phyloP scores from a whole-genome alignment of 768 basidiomycete genomes.

The Rickenella mellea region DNA sequence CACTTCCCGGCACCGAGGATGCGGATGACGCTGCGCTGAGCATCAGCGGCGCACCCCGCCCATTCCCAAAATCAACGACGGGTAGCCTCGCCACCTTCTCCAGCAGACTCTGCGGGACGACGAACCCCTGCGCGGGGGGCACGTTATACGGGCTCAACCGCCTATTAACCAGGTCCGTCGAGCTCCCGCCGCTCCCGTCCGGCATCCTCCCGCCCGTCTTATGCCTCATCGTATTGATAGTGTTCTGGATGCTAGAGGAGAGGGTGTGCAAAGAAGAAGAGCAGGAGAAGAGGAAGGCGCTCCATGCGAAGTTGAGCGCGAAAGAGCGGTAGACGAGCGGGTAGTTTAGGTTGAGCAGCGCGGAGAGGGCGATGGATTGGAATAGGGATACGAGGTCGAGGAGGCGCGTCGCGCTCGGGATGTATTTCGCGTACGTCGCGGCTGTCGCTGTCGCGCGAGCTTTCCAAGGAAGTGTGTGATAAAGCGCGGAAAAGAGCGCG shows the following conservation, averaged over 20 bases:
- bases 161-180: conserved; percentile 72
- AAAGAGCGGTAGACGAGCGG: conserved; percentile 76
- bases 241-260: conserved; percentile 50
- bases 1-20: conserved; percentile 18
- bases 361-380: conserved; percentile 76
- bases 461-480: conserved; percentile 42
- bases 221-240: conserved; percentile 77
- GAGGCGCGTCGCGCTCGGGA: too few relatives aligned
- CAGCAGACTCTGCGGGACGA: conserved; percentile 3
- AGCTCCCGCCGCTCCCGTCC: conserved; percentile 47
- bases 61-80: conserved; percentile 12
- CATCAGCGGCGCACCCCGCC: not conserved
- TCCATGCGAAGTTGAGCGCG: conserved; percentile 83
- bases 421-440: conserved; percentile 58
- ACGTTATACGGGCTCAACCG: conserved; percentile 72
- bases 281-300: conserved; percentile 60
- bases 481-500: conserved; percentile 6
- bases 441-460: conserved; percentile 48
- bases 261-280: conserved; percentile 31
- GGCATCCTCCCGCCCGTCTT: conserved; percentile 71
- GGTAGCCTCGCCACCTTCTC: conserved; percentile 10
- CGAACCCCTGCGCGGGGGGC: not conserved
- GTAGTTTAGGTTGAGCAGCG: conserved; percentile 79
- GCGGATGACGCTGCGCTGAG: not conserved
- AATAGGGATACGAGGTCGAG: conserved; percentile 77